Base-by-base conservation (phyloP, 2,329 filamentous ascomycete genomes). In the Nemania sp. region DNA sequence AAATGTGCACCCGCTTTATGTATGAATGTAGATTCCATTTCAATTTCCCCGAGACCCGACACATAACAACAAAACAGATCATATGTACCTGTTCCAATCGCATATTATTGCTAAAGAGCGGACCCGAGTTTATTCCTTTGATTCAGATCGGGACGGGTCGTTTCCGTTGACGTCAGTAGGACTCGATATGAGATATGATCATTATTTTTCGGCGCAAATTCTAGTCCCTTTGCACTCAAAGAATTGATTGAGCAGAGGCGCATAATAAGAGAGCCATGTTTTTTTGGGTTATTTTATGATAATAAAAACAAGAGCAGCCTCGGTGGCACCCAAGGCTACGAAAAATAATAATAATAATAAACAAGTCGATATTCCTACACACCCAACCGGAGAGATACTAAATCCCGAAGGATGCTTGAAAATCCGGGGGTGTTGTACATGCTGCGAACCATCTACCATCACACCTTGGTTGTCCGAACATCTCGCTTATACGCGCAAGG, bases 401-500 rank as follows among this genome's bases (percentile, higher is more conserved):
- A n/a, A 27, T 57, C 8, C 18, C 24, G 35, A 56, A 43, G 18
- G 41, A 20, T 20, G 18, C 41, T 18, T 45, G 41, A n/a, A 13
- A 45, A 45, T n/a, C 18, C n/a, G 41, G 13, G 41, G 15, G 18
- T 45, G 41, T 15, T 45, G 11, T 5, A 45, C 18, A 55, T 55
- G 32, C 2, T 18, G 53, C 32, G 35, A 18, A 20, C 15, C n/a
- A n/a, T n/a, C n/a, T 45, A 47, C 26, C 56, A 45, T 35, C 8
- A 5, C 13, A 45, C 13, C 22, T 38, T 22, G 11, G n/a, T 22
- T 35, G 18, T 10, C 24, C n/a, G 22, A 43, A 45, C 45, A 26
- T 3, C 27, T 53, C 47, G 62, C 54, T 45, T 52, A 54, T 10
- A 43, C 24, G 53, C 55, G n/a, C 62, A 65, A 38, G 62, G 62